Conservation (phyloP, 2,329 filamentous ascomycete genomes). For the Aureobasidium sp. region DNA sequence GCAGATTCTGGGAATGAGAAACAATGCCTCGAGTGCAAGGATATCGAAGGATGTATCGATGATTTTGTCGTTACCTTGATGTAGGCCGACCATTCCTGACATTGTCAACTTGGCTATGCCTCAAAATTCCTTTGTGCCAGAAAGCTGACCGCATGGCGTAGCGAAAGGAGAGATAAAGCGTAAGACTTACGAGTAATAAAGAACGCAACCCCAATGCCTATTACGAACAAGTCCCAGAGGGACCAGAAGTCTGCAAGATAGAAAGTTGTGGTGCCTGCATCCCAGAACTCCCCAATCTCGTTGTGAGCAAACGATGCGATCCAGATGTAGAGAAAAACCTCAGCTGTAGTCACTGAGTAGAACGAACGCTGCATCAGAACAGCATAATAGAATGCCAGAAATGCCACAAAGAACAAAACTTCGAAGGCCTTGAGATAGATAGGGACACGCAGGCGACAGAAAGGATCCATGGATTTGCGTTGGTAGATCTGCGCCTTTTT, state of each 20-base stretch:
- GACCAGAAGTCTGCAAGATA: slow-evolving; percentile 82
- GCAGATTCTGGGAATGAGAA: slow-evolving; percentile 83
- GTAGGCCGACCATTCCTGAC: slow-evolving; percentile 48
- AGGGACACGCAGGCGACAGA: slow-evolving; percentile 69
- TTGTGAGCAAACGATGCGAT: slow-evolving; percentile 83
- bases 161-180: neutral
- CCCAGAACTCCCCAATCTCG: slow-evolving; percentile 69
- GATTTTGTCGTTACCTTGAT: slow-evolving; percentile 52
- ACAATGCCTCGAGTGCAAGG: slow-evolving; percentile 79
- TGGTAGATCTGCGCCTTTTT: slow-evolving; percentile 77
- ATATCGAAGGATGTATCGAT: slow-evolving; percentile 81
- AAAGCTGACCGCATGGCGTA: neutral
- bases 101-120: too few species aligned
- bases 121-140: neutral
- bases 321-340: slow-evolving; percentile 75
- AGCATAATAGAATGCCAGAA: slow-evolving; percentile 76
- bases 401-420: slow-evolving; percentile 69
- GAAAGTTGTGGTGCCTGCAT: slow-evolving; percentile 79
- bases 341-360: slow-evolving; percentile 57
- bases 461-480: slow-evolving; percentile 57
- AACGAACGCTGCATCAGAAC: slow-evolving; percentile 65
- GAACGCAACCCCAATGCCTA: slow-evolving; percentile 46
- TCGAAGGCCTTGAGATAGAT: slow-evolving; percentile 81
- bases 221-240: slow-evolving; percentile 46
- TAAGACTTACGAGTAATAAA: slow-evolving; percentile 59